Percentiles rank a stretch among this genome's conserved stretches.
Evolutionary conservation across 768 basidiomycete genomes (phyloP).

Genomic region (Boletus sp.): DNA sequence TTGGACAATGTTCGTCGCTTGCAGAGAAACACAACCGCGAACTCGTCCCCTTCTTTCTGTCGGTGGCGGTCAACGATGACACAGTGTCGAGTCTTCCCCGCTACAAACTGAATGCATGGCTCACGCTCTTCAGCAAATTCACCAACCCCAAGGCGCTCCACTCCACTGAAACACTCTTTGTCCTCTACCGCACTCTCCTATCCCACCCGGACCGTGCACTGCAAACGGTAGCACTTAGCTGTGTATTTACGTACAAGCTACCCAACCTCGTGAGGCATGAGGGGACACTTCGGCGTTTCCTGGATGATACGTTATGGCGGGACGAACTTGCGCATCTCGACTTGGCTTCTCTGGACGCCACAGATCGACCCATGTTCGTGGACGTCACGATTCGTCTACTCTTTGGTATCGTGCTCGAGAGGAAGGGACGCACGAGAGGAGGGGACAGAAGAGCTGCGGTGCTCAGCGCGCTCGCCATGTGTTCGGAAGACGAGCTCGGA

Average conservation of each 20-base stretch:
- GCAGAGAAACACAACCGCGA: constrained; percentile 86
- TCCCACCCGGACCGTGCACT: constrained; percentile 81
- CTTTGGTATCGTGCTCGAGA: constrained; percentile 86
- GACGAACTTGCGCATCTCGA: constrained; percentile 78
- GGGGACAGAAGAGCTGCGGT: constrained; percentile 71
- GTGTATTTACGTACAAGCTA: constrained; percentile 79
- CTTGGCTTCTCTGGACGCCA: constrained; percentile 51
- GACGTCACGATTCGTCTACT: constrained; percentile 70
- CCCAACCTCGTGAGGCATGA: constrained; percentile 51
- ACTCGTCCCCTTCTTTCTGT: constrained; percentile 82
- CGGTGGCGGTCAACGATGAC: constrained; percentile 33
- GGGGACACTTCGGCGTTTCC: constrained; percentile 61
- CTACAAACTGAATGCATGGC: constrained; percentile 67
- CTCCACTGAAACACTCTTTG: constrained; percentile 58
- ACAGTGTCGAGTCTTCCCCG: constrained; percentile 46
- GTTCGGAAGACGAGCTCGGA: constrained; percentile 67
- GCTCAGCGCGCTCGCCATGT: constrained; percentile 64
- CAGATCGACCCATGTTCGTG: constrained; percentile 63
- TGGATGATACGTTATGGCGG: constrained; percentile 88
- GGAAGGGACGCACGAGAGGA: constrained; percentile 62
- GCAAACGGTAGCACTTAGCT: constrained; percentile 72
- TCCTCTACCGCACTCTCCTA: constrained; percentile 69
- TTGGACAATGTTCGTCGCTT: constrained; percentile 65
- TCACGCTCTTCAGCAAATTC: constrained; percentile 86
- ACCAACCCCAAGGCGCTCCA: constrained; percentile 88